These are phyloP conservation scores for Mycena polygramma DNA, from an alignment of 768 basidiomycete genomes.

Conservation along the genomic window DNA sequence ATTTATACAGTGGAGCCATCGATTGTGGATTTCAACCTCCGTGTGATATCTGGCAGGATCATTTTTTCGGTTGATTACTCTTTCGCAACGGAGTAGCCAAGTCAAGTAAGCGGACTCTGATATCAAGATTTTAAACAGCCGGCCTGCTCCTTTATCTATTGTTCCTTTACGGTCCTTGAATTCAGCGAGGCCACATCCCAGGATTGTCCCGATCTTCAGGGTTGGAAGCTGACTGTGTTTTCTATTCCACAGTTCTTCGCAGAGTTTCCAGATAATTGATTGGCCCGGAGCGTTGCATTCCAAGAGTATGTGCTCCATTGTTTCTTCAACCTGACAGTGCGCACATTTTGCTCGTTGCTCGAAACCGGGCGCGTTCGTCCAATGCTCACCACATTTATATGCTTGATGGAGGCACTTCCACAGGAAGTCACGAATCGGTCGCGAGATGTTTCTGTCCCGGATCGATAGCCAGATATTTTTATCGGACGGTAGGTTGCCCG, in stretches of 20 bases:
- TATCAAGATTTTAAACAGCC: no score
- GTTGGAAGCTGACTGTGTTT: not conserved
- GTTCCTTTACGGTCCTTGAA: no score
- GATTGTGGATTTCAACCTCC: slow-evolving; percentile 4
- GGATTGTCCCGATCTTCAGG: not conserved
- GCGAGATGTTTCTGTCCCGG: not conserved
- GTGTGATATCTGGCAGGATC: not conserved
- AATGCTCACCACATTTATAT: not conserved
- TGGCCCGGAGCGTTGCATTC: not conserved
- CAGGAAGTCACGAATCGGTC: not conserved
- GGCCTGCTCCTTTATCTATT: no score
- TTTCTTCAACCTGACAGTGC: not conserved
- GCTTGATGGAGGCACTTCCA: slow-evolving; percentile 7
- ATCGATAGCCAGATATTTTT: not conserved
- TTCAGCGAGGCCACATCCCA: no score
- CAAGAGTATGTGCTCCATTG: slow-evolving; percentile 2
- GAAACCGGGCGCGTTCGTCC: not conserved
- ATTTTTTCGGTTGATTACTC: not conserved
- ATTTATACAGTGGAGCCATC: not conserved
- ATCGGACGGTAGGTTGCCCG: not conserved
- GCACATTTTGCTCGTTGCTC: not conserved
- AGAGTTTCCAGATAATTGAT: not conserved
- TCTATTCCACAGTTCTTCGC: slow-evolving; percentile 1
- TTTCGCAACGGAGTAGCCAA: not conserved
- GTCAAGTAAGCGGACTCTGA: no score